Evolutionary conservation across 495 filamentous ascomycete genomes (phyloP), one percentile per base, ranked within the genome.

Genomic region (Podospora fimiseda): DNA sequence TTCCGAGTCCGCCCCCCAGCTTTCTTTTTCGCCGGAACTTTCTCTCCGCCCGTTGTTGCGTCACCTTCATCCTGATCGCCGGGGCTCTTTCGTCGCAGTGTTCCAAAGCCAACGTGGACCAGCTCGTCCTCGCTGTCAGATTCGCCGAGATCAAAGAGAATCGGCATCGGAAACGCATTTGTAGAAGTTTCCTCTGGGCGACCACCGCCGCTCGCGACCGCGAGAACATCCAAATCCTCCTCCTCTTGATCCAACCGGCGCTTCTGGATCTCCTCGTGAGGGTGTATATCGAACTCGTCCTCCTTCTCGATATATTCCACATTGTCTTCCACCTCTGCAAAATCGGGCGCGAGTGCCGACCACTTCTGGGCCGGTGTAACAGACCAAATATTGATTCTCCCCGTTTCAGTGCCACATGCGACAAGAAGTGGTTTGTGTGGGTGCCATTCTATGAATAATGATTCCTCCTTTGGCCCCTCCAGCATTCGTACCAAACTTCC

Each of bases 251-350:
- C 90, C 3, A 96, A 73, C 21, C 89, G 78, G 14, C 90, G 84
- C 66, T 95, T 94, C 60, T 94, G 88, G 15, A 96, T 86, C 66
- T 97, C 93, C 63, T 95, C 91, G 20, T 90, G 86, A 0, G 91
- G 91, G 60, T 96, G 92, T 51, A 97, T 92, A 63, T 99, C 93
- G 58, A 97, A 99, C 61, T 99, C 93, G 62, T 97, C 94, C 71
- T 97, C 93, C 22, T 80, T 79, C 65, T 99, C 93, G 36, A 92
- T 78, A 62, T 97, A 97, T 69, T 96, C 90, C 9, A 95, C 89
- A 53, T 97, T 97, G 68, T 97, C 94, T 71, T 99, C 93, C 9
- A 99, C 89, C 68, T 99, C 93, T 30, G 80, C 88, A 65, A 99
- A 99, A 68, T 99, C 93, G 0, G 93, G 93, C 7, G 93, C 93